These are phyloP conservation scores for Wilcoxina mikolae DNA, from an alignment of 495 filamentous ascomycete genomes.

Conservation along the genomic window DNA sequence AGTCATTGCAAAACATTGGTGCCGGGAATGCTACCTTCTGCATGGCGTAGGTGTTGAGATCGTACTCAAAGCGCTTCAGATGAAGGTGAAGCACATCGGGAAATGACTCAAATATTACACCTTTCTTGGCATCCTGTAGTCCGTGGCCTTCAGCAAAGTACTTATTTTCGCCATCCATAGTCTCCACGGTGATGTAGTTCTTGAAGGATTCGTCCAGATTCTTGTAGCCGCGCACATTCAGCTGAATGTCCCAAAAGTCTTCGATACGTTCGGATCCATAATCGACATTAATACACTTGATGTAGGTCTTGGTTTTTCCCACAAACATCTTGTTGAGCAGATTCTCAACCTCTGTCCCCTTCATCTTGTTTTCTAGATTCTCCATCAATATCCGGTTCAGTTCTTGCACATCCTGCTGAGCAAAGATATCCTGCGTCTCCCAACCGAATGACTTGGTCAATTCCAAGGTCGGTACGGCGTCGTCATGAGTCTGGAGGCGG, in stretches of 20 bases:
- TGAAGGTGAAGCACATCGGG: slow-evolving; percentile 91
- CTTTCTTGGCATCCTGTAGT: slow-evolving; percentile 91
- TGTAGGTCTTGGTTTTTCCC: slow-evolving; percentile 94
- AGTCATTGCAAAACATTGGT: neutral
- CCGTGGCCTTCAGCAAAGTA: slow-evolving; percentile 85
- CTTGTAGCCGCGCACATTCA: slow-evolving; percentile 89
- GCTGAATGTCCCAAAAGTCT: slow-evolving; percentile 97
- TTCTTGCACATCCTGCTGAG: slow-evolving; percentile 98
- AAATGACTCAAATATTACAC: slow-evolving; percentile 91
- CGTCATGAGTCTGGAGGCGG: slow-evolving; percentile 67
- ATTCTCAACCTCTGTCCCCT: slow-evolving; percentile 88
- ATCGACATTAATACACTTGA: slow-evolving; percentile 94
- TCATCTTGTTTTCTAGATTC: slow-evolving; percentile 90
- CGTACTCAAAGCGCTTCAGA: slow-evolving; percentile 95
- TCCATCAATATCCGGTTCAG: slow-evolving; percentile 94
- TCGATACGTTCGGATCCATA: slow-evolving; percentile 90
- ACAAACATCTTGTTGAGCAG: slow-evolving; percentile 80
- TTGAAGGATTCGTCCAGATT: slow-evolving; percentile 87
- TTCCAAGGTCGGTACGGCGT: slow-evolving; percentile 76
- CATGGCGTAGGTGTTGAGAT: slow-evolving; percentile 88
- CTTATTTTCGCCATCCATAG: slow-evolving; percentile 94
- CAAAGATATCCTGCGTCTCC: slow-evolving; percentile 96
- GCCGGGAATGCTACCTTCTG: slow-evolving; percentile 46
- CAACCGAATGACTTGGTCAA: slow-evolving; percentile 93
- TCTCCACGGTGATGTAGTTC: slow-evolving; percentile 93